A percentile compares a stretch with the other conserved stretches of the same genome.
Evolutionary conservation across 495 filamentous ascomycete genomes (phyloP).

Genomic region (Trichocladium uniseriatum): DNA sequence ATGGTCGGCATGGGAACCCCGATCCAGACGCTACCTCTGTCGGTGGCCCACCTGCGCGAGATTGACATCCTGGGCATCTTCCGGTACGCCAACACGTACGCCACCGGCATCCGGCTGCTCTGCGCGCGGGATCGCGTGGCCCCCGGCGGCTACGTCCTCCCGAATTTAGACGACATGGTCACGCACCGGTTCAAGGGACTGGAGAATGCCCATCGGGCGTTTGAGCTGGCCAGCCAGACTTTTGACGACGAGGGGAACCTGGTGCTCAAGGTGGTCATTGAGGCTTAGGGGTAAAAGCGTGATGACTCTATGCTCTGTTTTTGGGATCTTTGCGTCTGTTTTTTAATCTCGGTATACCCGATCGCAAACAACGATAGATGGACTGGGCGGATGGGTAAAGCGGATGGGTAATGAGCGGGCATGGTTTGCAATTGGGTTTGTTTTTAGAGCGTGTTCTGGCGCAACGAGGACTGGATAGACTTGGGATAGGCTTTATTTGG

Average conservation of each 20-base stretch:
- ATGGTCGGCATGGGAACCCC: conserved; percentile 94
- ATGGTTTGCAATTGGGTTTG: no score
- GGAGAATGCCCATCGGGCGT: conserved; percentile 56
- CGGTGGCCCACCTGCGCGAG: conserved; percentile 75
- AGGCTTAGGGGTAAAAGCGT: no score
- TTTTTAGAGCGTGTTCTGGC: no score
- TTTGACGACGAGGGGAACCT: conserved; percentile 67
- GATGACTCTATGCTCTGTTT: no score
- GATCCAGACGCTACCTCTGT: conserved; percentile 76
- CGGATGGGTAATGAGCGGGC: no score
- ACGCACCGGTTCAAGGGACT: conserved; percentile 69
- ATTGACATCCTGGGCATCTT: conserved; percentile 91
- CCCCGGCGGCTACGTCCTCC: conserved; percentile 42
- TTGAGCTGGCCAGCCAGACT: conserved; percentile 71
- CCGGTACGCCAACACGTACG: conserved; percentile 81
- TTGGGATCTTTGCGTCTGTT: no score
- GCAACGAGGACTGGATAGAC: no score
- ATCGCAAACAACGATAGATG: no score
- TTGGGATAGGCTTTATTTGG: no score
- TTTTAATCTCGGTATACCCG: no score
- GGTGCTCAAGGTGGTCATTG: conserved; percentile 81
- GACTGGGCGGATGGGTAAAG: no score
- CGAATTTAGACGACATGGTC: conserved; percentile 56
- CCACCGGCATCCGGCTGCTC: conserved; percentile 61
- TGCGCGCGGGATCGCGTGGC: conserved; percentile 47